Evolutionary conservation across 306 rosid species (phyloP).

Genomic region (Vigna hirtella): DNA sequence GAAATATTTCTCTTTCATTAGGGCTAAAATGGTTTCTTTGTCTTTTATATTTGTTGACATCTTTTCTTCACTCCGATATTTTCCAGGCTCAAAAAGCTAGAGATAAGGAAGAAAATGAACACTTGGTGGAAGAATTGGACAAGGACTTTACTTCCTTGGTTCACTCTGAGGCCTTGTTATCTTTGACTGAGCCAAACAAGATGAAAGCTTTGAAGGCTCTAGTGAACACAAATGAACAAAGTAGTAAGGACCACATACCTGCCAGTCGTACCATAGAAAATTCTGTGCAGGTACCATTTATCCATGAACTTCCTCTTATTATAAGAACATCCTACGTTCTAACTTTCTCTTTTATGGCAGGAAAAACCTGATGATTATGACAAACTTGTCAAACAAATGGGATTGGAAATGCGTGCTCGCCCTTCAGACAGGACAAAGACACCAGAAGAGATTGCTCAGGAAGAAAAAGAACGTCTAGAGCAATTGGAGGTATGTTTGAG

Average conservation of each 20-base stretch:
- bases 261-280: constrained; percentile 42
- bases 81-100: constrained; percentile 86
- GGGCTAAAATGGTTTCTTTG: constrained; percentile 30
- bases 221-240: constrained; percentile 58
- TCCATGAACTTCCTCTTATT: constrained; percentile 20
- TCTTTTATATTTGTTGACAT: constrained; percentile 16
- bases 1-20: constrained; percentile 30
- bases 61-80: constrained; percentile 36
- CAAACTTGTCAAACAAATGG: constrained; percentile 74
- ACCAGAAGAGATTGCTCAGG: constrained; percentile 92
- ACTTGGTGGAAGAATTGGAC: constrained; percentile 79
- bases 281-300: constrained; percentile 59
- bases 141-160: constrained; percentile 64
- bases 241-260: constrained; percentile 53
- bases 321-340: constrained; percentile 19
- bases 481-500: constrained; percentile 69
- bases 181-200: constrained; percentile 72
- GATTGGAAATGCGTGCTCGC: constrained; percentile 85
- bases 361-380: constrained; percentile 79
- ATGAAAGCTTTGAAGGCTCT: constrained; percentile 74
- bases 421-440: constrained; percentile 91
- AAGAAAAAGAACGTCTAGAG: constrained; percentile 85
- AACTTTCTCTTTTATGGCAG: constrained; percentile 60
- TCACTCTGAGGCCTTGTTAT: constrained; percentile 61
- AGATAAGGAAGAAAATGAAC: constrained; percentile 85